Evolutionary conservation across 306 rosid genomes (phyloP), one percentile per base, ranked within the genome.

Genomic region (Delonix regia): DNA sequence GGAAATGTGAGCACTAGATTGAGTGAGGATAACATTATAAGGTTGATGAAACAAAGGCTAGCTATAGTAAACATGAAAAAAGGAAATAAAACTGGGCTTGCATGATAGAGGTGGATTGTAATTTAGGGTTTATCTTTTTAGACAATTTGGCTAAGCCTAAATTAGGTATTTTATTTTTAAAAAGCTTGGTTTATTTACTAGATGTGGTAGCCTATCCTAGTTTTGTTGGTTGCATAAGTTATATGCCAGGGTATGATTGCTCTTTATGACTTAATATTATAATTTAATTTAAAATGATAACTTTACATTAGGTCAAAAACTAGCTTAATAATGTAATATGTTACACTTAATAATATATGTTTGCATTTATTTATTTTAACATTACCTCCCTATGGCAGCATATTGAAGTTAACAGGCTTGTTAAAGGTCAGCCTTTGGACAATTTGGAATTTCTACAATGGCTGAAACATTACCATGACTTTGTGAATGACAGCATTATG

Each of bases 381-480:
- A 74, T 45, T 18, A 45, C 60, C 74, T 34, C 41, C 71, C 14
- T 77, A 38, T 81, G 76, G 66, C 91, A 95, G 99, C 97, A 86
- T 89, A 78, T 95, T 86, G 99, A 95, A 88, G 97, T 95, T 81
- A 86, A 88, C 85, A 89, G 97, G 88, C 99, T 92, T 80, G 99
- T 95, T 69, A 95, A 95, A 82, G 97, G 99, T 76, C 86, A 98
- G 56, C 94, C 99, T 25, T 83, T 95, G 90, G 99, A 95, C 83
- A 92, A 95, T 85, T 82, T 95, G 88, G 99, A 95, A 80, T 91
- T 95, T 85, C 85, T 95, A 63, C 99, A 95, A 84, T 95, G 99
- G 99, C 87, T 95, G 88, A 95, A 93, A 76, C 99, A 90, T 72
- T 95, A 91, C 86, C 93, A 97, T 47, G 98, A 91, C 86, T 92